phyloP scores from a whole-genome alignment of 2,329 filamentous ascomycete species.

The Geosmithia morbida region DNA sequence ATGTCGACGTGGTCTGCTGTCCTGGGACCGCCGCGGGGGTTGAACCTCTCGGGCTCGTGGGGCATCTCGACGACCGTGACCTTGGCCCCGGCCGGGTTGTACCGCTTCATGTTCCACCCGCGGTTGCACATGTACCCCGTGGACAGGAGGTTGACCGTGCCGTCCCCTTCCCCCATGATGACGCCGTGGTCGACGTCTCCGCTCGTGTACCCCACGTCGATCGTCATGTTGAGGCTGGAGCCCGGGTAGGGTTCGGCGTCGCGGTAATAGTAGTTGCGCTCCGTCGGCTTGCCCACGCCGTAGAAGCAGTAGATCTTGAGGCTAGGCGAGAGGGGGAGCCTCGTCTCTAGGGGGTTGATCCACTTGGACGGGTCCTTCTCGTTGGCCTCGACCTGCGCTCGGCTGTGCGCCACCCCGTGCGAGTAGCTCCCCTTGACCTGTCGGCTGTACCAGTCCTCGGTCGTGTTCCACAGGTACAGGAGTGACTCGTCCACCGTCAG shows the following conservation, averaged over 20 bases:
- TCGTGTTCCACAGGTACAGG: conserved; percentile 61
- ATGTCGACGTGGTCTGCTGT: conserved; percentile 94
- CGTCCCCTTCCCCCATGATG: conserved; percentile 91
- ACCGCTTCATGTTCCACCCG: conserved; percentile 86
- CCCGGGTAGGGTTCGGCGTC: conserved; percentile 46
- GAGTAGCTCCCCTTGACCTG: conserved; percentile 68
- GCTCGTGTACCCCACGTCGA: conserved; percentile 49
- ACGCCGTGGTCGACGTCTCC: conserved; percentile 69
- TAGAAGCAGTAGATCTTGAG: conserved; percentile 98
- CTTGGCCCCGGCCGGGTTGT: conserved; percentile 73
- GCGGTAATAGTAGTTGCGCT: conserved; percentile 85
- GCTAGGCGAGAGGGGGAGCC: conserved; percentile 73
- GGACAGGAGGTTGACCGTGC: conserved; percentile 86
- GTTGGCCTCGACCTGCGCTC: conserved; percentile 67
- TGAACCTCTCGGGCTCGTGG: conserved; percentile 88
- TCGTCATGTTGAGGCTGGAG: conserved; percentile 60
- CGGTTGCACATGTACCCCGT: conserved; percentile 94
- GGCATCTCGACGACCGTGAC: conserved; percentile 90
- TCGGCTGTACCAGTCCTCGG: conserved; percentile 74
- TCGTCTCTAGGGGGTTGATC: conserved; percentile 87
- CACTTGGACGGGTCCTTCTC: conserved; percentile 68
- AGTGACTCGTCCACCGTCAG: conserved; percentile 69
- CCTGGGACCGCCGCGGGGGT: conserved; percentile 56
- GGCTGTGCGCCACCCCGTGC: conserved; percentile 71
- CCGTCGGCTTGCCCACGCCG: conserved; percentile 83